Conservation (phyloP, 2,329 filamentous ascomycete genomes). For the Neofusicoccum parvum region DNA sequence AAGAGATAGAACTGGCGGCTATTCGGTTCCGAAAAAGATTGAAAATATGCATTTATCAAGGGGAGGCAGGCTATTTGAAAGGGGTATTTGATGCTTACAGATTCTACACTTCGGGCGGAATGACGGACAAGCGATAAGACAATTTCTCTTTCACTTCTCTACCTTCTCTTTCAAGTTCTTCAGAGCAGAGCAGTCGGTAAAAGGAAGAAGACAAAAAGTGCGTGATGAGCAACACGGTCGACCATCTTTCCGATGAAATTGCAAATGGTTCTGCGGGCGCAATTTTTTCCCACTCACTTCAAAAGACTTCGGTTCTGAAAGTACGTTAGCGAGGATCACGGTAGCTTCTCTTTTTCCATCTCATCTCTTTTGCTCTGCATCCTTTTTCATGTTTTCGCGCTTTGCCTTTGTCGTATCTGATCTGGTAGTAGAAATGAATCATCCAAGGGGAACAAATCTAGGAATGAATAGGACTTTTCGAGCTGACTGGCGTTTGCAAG, state of each 20-base stretch:
- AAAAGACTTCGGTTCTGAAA: neutral
- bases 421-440: too few relatives aligned
- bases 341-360: too few relatives aligned
- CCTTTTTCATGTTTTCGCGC: too few relatives aligned
- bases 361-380: too few relatives aligned
- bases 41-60: neutral
- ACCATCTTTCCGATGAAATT: neutral
- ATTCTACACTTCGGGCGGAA: neutral
- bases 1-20: constrained; percentile 12
- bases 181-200: neutral
- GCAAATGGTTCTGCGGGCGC: neutral
- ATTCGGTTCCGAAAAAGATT: neutral
- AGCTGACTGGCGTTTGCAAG: too few relatives aligned
- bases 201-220: neutral
- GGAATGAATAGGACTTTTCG: too few relatives aligned
- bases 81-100: neutral
- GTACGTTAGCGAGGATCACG: too few relatives aligned
- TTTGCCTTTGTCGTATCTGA: too few relatives aligned
- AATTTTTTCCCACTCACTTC: neutral
- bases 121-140: neutral
- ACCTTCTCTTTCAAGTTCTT: neutral
- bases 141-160: neutral
- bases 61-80: neutral
- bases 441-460: too few relatives aligned
- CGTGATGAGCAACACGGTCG: neutral